Evolutionary conservation across 2,329 filamentous ascomycete genomes (phyloP).

Genomic region (Colletotrichum karsti): DNA sequence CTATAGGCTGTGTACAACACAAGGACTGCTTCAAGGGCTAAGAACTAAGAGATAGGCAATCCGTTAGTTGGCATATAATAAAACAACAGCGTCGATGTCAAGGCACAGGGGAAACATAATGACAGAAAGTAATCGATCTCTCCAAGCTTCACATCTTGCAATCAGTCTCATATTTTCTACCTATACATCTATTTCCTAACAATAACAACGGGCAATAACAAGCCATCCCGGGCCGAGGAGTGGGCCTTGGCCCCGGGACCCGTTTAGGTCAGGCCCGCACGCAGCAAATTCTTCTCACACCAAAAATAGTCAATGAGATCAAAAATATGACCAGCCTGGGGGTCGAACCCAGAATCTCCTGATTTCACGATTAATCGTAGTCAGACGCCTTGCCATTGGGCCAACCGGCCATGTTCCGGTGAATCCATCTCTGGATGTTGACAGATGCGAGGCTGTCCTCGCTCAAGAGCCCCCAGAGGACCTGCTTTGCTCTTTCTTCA

Average conservation of each 20-base stretch:
- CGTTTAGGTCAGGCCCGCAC: slow-evolving; percentile 8
- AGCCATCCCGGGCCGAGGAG: slow-evolving; percentile 4
- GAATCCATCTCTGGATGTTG: neutral
- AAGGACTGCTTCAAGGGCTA: too few species aligned
- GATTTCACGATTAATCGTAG: slow-evolving; percentile 38
- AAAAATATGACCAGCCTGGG: slow-evolving; percentile 27
- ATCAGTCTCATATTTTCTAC: too few species aligned
- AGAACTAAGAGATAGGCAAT: too few species aligned
- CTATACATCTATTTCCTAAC: too few species aligned
- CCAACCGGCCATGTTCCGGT: slow-evolving; percentile 33
- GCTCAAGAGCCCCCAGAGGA: neutral
- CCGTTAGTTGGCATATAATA: too few species aligned
- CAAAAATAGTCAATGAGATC: neutral
- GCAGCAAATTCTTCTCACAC: neutral
- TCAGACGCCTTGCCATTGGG: slow-evolving; percentile 53
- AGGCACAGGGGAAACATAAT: too few species aligned
- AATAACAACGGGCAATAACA: neutral
- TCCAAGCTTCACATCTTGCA: too few species aligned
- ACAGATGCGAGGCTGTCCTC: fast-evolving
- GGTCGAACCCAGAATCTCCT: slow-evolving; percentile 31
- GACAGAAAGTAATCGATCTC: too few species aligned
- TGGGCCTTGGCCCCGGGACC: slow-evolving; percentile 13
- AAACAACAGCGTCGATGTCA: too few species aligned
- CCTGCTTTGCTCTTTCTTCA: too few species aligned
- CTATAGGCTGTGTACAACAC: too few species aligned